Evolutionary conservation across 1,284 basidiomycete genomes (phyloP), one percentile per base, ranked within the genome.

Genomic region (Fistulinella staudtii): DNA sequence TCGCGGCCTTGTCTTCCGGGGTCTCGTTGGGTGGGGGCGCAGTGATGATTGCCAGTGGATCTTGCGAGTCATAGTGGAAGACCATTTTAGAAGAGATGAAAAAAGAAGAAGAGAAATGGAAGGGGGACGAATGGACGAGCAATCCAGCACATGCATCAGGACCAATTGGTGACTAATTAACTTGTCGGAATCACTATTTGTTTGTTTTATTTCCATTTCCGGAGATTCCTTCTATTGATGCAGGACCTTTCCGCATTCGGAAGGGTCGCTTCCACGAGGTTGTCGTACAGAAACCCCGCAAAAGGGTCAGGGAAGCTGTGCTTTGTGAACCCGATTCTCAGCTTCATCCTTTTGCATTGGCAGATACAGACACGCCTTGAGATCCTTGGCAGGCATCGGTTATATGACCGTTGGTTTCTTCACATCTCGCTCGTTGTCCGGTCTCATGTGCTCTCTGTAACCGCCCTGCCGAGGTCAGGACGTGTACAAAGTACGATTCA

Each of bases 1-100:
- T 63, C 5, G 52, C 58, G 10, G 60, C 58, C 49, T 57, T 67
- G 46, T 78, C 65, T 7, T 69, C 65, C 0, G 63, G 54, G 5
- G 69, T 70, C 58, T 83, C 80, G 35, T 73, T 62, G 0, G 69
- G 64, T 0, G 80, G 80, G 0, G 80, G 77, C 0, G 68, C 61
- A 14, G 74, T 69, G 47, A 76, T 68, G 24, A 68, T 56, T 2
- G 73, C 63, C 28, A 84, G 64, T 0, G 82, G 80, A 58, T 84
- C 81, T 31, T 66, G 52, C 45, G 57, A 54, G 29, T 70, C 68
- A 44, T 53, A 53, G 50, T 57, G 10, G 44, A 61, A 61, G 1
- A 53, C 61, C 63, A 65, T 60, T 13, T 38, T n/a, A n/a, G 15
- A 1, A 5, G 8, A 23, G 21, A 25, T 13, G 35, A 39, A 9